Conservation (phyloP, 1,284 basidiomycete genomes). For the Rhodotorula glutinis region DNA sequence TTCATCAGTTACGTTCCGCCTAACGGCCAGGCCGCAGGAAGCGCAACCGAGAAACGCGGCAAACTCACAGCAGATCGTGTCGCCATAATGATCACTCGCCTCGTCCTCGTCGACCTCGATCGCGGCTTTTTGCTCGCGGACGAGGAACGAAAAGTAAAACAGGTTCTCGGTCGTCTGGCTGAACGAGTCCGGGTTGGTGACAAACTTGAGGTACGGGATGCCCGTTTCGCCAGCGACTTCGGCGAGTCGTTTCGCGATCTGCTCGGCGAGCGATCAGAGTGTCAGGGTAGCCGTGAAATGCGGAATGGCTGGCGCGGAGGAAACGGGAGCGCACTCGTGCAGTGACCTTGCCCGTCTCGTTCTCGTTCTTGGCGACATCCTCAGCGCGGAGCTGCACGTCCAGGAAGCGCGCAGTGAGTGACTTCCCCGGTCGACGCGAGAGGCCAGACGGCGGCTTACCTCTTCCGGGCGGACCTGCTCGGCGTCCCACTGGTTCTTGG, state of each 20-base stretch:
- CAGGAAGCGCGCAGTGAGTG: background rate
- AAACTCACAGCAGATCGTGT: constrained; percentile 68
- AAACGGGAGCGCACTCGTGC: constrained; percentile 21
- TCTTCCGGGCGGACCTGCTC: constrained; percentile 29
- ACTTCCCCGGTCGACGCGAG: background rate
- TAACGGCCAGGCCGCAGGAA: background rate
- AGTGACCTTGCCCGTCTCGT: constrained; percentile 41
- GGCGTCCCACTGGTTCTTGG: constrained; percentile 24
- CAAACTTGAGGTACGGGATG: constrained; percentile 76
- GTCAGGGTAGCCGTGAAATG: background rate
- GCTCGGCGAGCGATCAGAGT: background rate
- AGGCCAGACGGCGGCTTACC: background rate
- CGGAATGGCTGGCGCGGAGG: background rate
- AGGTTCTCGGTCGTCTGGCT: constrained; percentile 85
- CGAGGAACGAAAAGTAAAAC: constrained; percentile 86
- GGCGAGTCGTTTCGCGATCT: constrained; percentile 21
- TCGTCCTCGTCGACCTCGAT: constrained; percentile 33
- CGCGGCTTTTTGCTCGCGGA: constrained; percentile 64
- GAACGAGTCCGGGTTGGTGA: constrained; percentile 81
- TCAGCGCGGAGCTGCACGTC: constrained; percentile 26
- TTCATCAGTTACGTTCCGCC: background rate
- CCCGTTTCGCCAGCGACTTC: constrained; percentile 40
- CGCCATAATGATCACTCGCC: constrained; percentile 59
- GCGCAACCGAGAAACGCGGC: background rate
- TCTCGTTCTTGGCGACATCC: constrained; percentile 38